Percentiles rank a stretch among this genome's conserved stretches.
These are phyloP conservation scores for Linderina pennispora DNA, from an alignment of 192 early-diverging fungal species.

Conservation along the genomic window DNA sequence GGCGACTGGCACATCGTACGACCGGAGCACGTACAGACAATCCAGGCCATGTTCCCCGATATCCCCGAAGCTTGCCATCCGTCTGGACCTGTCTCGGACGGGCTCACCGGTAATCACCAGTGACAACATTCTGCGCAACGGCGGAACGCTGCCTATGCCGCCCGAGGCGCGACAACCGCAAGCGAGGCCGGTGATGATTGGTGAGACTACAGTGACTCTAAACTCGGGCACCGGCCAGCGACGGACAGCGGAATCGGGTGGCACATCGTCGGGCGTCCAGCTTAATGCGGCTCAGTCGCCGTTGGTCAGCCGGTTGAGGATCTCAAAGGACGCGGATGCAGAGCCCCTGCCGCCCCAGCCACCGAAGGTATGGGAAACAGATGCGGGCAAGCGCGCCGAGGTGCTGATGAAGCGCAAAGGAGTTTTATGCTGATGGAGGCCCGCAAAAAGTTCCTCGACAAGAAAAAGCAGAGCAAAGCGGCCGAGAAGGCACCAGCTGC, in stretches of 20 bases:
- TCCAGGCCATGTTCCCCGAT: constrained; percentile 78
- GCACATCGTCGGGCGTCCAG: constrained; percentile 15
- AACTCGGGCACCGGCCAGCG: too few relatives aligned
- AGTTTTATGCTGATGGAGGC: constrained; percentile 45
- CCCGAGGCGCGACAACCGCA: too few relatives aligned
- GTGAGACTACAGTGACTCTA: too few relatives aligned
- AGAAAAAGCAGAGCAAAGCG: constrained; percentile 1
- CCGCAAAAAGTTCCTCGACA: constrained; percentile 35
- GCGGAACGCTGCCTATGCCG: constrained; percentile 32
- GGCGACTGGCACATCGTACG: constrained; percentile 31
- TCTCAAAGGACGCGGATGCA: constrained; percentile 13
- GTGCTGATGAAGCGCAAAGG: constrained; percentile 35
- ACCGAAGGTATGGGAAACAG: constrained; percentile 39
- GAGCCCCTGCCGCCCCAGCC: constrained; percentile 18
- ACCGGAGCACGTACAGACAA: constrained; percentile 55
- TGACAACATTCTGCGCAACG: constrained; percentile 71
- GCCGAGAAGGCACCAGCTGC: too few relatives aligned
- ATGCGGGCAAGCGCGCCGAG: constrained; percentile 24
- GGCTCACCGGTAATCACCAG: constrained; percentile 78
- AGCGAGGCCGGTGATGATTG: too few relatives aligned
- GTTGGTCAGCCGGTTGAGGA: constrained; percentile 24
- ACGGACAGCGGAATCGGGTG: not conserved
- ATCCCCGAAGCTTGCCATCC: constrained; percentile 69
- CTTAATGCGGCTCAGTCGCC: constrained; percentile 36
- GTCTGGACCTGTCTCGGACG: constrained; percentile 68